phyloP scores from a whole-genome alignment of 805 yeast genomes.

The Lipomyces oligophaga region DNA sequence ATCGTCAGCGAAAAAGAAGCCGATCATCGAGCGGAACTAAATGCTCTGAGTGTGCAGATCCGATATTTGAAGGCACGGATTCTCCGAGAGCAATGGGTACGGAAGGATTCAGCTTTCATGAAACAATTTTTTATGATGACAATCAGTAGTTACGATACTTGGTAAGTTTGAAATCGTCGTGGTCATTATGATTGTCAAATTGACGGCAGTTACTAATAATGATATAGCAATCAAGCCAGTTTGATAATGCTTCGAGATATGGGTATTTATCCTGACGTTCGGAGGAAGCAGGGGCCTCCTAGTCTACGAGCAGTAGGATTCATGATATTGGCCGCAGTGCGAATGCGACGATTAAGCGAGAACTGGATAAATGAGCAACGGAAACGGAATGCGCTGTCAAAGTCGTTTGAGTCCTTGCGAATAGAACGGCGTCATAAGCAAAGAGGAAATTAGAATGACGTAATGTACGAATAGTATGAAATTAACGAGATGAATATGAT shows the following conservation, averaged over 20 bases:
- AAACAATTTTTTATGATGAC: constrained; percentile 35
- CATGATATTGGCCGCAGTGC: constrained; percentile 34
- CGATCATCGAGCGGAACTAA: constrained; percentile 19
- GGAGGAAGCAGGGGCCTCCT: constrained; percentile 15
- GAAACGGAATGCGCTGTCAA: not conserved
- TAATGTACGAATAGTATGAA: too few relatives aligned
- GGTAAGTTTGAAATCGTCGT: constrained; percentile 8
- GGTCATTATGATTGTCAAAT: not conserved
- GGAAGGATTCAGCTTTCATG: constrained; percentile 37
- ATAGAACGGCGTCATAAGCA: not conserved
- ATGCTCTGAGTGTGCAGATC: constrained; percentile 27
- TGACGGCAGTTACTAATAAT: constrained; percentile 1
- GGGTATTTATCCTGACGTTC: constrained; percentile 35
- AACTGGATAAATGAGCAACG: constrained; percentile 12
- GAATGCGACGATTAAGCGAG: constrained; percentile 31
- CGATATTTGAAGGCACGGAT: constrained; percentile 27
- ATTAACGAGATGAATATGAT: too few relatives aligned
- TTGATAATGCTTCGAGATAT: constrained; percentile 33
- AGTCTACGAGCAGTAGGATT: constrained; percentile 32
- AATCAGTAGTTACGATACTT: constrained; percentile 34
- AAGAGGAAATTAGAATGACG: not conserved
- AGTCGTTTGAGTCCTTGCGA: constrained; percentile 2
- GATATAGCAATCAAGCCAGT: constrained; percentile 31
- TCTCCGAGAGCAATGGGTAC: constrained; percentile 26
- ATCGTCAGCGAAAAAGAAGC: not conserved